phyloP scores from a whole-genome alignment of 768 basidiomycete species.

The Nidularia pulvinata region DNA sequence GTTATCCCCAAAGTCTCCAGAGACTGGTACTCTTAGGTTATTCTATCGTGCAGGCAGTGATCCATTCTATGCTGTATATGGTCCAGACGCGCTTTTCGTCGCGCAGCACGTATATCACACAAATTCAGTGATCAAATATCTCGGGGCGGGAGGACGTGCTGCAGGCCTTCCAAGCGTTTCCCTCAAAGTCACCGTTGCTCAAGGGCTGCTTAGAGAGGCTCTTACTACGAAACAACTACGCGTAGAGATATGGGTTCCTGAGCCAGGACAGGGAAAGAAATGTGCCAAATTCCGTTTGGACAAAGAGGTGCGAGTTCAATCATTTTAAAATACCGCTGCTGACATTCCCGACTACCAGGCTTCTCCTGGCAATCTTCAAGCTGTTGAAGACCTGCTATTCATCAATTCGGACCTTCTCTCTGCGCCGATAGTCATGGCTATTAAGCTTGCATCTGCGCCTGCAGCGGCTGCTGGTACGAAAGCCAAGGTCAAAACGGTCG shows the following conservation, averaged over 20 bases:
- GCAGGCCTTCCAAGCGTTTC: constrained; percentile 76
- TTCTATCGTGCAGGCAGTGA: constrained; percentile 66
- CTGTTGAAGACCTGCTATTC: constrained; percentile 87
- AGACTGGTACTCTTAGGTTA: constrained; percentile 82
- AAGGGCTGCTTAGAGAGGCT: constrained; percentile 84
- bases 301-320: constrained; percentile 60
- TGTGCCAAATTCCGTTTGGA: constrained; percentile 73
- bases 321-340: background rate
- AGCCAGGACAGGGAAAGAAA: constrained; percentile 74
- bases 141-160: constrained; percentile 63
- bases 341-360: constrained; percentile 27
- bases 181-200: constrained; percentile 75
- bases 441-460: constrained; percentile 68
- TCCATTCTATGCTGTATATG: constrained; percentile 89
- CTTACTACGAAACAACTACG: constrained; percentile 88
- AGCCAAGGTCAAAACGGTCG: constrained; percentile 72
- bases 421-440: constrained; percentile 87
- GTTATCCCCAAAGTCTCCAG: constrained; percentile 67
- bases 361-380: constrained; percentile 64
- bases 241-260: constrained; percentile 88
- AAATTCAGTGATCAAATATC: constrained; percentile 90
- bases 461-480: constrained; percentile 36
- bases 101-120: constrained; percentile 86
- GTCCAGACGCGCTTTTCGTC: constrained; percentile 85
- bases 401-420: constrained; percentile 75